Conservation (phyloP, 2,329 filamentous ascomycete species). For the Fusarium poae region DNA sequence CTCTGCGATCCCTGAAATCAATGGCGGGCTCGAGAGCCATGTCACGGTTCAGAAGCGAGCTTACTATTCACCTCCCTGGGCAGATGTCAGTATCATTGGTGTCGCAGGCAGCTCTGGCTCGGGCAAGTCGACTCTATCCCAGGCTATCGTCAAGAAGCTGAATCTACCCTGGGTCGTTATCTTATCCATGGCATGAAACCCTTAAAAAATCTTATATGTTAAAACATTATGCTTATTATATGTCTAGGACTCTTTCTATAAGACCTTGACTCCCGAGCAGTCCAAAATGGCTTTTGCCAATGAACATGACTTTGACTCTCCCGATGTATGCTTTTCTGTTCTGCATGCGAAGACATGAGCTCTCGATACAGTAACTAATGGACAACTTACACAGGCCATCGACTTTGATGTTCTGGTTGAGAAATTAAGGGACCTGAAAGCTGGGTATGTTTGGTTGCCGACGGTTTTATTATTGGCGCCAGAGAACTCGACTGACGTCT, state of each 20-base stretch:
- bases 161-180: constrained; percentile 99
- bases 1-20: constrained; percentile 31
- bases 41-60: constrained; percentile 68
- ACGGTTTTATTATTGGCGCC: neutral
- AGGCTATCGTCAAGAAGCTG: constrained; percentile 89
- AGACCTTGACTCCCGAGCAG: constrained; percentile 83
- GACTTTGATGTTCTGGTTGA: constrained; percentile 93
- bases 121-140: constrained; percentile 90
- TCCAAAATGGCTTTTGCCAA: constrained; percentile 86
- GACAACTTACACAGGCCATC: constrained; percentile 69
- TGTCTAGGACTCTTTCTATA: constrained; percentile 95
- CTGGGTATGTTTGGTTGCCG: constrained; percentile 74
- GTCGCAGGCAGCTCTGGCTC: constrained; percentile 96
- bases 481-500: constrained; percentile 26
- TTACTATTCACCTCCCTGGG: constrained; percentile 95
- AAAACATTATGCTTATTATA: constrained; percentile 41
- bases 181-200: constrained; percentile 82
- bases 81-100: constrained; percentile 94
- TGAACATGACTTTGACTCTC: constrained; percentile 96
- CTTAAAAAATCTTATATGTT: constrained; percentile 1
- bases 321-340: constrained; percentile 65
- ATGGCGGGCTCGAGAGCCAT: constrained; percentile 55
- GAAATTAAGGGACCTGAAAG: constrained; percentile 84
- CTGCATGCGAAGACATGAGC: neutral
- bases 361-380: constrained; percentile 14